Percentiles rank a stretch among this genome's conserved stretches.
Conservation (phyloP, 2,329 filamentous ascomycete species). For the Colletotrichum truncatum region DNA sequence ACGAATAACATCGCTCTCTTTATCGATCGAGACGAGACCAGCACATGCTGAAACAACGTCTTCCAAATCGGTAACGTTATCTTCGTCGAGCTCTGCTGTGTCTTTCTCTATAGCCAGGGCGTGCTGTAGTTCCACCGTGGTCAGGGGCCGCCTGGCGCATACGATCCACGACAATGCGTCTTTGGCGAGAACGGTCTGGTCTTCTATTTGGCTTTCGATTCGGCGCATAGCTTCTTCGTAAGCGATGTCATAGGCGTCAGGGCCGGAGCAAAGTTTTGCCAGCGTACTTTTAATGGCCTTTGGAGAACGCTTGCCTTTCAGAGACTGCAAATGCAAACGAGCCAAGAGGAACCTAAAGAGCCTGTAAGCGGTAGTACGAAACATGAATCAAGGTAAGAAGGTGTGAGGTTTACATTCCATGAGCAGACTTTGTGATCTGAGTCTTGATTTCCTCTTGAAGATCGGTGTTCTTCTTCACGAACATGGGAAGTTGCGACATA, state of each 20-base stretch:
- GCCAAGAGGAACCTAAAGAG: conserved; percentile 26
- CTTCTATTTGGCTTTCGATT: conserved; percentile 47
- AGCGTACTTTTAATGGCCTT: conserved; percentile 45
- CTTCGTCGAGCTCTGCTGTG: conserved; percentile 39
- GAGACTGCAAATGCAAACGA: conserved; percentile 15
- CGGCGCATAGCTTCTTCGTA: conserved; percentile 53
- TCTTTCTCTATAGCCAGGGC: conserved; percentile 49
- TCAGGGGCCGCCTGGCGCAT: conserved; percentile 44
- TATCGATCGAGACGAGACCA: conserved; percentile 51
- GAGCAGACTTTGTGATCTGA: neutral
- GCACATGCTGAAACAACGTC: conserved; percentile 48
- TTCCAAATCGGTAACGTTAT: conserved; percentile 43
- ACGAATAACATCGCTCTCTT: conserved; percentile 46
- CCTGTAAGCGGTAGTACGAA: neutral
- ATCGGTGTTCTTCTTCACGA: neutral
- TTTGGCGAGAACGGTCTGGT: conserved; percentile 45
- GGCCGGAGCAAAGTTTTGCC: conserved; percentile 38
- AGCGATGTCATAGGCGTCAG: conserved; percentile 42
- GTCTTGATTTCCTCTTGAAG: conserved; percentile 23
- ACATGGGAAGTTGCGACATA: neutral
- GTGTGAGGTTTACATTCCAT: conserved; percentile 32
- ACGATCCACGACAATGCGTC: conserved; percentile 51
- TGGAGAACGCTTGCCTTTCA: conserved; percentile 27
- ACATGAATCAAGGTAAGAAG: fast-evolving
- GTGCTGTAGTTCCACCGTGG: conserved; percentile 47